Base-by-base conservation (phyloP, 2,329 filamentous ascomycete species). In the Myriangium duriaei region DNA sequence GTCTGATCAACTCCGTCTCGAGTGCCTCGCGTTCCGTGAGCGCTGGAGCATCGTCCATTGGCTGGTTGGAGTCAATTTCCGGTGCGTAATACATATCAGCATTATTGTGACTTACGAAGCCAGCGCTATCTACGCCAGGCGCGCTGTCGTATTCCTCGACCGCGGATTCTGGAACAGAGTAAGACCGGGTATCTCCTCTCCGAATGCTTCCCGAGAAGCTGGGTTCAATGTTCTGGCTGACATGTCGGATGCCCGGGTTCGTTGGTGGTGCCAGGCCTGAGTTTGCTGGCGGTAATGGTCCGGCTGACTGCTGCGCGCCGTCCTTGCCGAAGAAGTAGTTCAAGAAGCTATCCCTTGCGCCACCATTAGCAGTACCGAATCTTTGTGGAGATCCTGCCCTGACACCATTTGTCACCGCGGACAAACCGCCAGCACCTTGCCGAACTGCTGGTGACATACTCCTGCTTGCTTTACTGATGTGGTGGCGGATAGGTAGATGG, bases 321-420 rank as follows among this genome's bases (percentile, higher is more conserved):
- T 98, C 91, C 57, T 98, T 96, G 51, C 91, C 87, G 53, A 98
- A 98, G 63, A 98, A 98, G 62, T 98, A 98, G 62, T 88, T 96
- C 45, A 98, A 62, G 67, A 98, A 98, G 1, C 86, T 92, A 61
- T 98, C 91, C 45, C 79, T 75, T 29, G 83, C 75, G n/a, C 55
- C 72, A 40, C 78, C 77, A 34, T 71, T 57, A 4, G 65, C 65
- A 46, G 74, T 74, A 45, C 47, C 43, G 14, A 81, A 71, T 38
- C 71, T 69, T 17, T 74, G 68, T 9, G 78, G 76, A 30, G 79
- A 79, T 19, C 63, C 63, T 24, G 74, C 67, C 38, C 79, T 68
- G 40, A 60, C 59, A 9, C 79, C 79, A 86, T 50, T 86, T 62
- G 56, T 39, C n/a, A 21, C 12, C 5, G n/a, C 39, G 30, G 18